Conservation (phyloP, 768 basidiomycete species). For the Trametes maxima region DNA sequence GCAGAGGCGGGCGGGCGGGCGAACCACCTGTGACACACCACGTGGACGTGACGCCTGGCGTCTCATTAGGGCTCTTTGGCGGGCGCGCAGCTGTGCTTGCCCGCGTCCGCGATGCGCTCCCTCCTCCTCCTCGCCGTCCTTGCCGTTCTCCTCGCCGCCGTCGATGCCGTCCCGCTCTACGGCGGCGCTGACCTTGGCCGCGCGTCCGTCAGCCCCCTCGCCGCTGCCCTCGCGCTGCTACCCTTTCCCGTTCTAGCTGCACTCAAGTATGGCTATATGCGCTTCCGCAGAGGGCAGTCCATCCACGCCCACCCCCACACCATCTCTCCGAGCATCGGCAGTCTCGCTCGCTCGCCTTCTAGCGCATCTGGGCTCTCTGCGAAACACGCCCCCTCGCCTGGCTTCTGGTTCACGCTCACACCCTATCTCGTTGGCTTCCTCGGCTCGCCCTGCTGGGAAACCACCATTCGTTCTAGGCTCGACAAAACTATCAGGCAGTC, state of each 20-base stretch:
- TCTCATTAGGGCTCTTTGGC: too few species aligned
- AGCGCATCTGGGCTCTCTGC: neutral
- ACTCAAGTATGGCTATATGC: constrained; percentile 27
- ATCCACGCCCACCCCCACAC: constrained; percentile 20
- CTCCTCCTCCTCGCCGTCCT: neutral
- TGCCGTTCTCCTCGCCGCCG: neutral
- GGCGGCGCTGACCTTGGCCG: neutral
- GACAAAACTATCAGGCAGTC: constrained; percentile 13
- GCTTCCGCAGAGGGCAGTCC: constrained; percentile 25
- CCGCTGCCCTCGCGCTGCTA: constrained; percentile 20
- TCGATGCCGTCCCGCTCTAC: neutral
- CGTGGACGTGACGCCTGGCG: too few species aligned
- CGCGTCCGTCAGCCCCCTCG: constrained; percentile 1
- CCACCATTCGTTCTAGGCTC: constrained; percentile 22
- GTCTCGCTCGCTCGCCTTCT: neutral
- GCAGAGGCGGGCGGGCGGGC: too few species aligned
- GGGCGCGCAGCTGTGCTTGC: neutral
- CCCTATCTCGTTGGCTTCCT: constrained; percentile 31
- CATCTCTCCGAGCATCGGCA: neutral
- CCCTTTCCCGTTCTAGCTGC: constrained; percentile 26
- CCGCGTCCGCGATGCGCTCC: neutral
- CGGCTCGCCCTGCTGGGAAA: constrained; percentile 34
- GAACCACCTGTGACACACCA: too few species aligned
- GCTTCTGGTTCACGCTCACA: neutral
- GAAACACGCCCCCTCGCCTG: neutral